Base-by-base conservation (phyloP, 2,329 filamentous ascomycete genomes). In the Emergomyces orientalis region DNA sequence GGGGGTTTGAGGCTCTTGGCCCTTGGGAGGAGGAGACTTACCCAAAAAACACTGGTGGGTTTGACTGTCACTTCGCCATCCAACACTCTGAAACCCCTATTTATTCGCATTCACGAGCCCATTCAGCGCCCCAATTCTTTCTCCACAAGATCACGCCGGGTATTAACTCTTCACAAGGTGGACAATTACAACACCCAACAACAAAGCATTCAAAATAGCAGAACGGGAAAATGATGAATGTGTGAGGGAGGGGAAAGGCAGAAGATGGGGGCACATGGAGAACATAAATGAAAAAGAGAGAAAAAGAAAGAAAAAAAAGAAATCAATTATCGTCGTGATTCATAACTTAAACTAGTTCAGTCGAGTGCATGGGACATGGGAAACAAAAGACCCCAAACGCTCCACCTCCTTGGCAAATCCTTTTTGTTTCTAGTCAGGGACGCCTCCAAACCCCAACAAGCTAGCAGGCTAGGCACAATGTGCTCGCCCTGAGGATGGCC, bases 291-390 rank as follows among this genome's bases (percentile, higher is more conserved):
- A 45, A n/a, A 45, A 19, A 5, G 5, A 14, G n/a, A n/a, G 56
- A 30, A 39, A 56, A 30, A 27, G 14, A 47, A 64, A 65, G 62
- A 62, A 63, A 51, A 60, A 61, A 60, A 49, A 61, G 62, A 65
- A 63, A 64, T 63, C 59, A 65, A 60, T 43, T 61, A 55, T 27
- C 39, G 11, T 32, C 7, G n/a, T n/a, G 63, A 61, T n/a, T n/a
- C n/a, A n/a, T n/a, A n/a, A n/a, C n/a, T n/a, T n/a, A n/a, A n/a
- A n/a, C n/a, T n/a, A n/a, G n/a, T n/a, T n/a, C n/a, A n/a, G n/a
- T n/a, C n/a, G n/a, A n/a, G n/a, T n/a, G n/a, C n/a, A n/a, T n/a
- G n/a, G n/a, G n/a, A n/a, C n/a, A n/a, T n/a, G n/a, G n/a, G 43
- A 60, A 55, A 60, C 51, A 51, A 62, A 37, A 37, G 11, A 37